Evolutionary conservation across 2,329 filamentous ascomycete species (phyloP).

Genomic region (Colletotrichum coccodes): DNA sequence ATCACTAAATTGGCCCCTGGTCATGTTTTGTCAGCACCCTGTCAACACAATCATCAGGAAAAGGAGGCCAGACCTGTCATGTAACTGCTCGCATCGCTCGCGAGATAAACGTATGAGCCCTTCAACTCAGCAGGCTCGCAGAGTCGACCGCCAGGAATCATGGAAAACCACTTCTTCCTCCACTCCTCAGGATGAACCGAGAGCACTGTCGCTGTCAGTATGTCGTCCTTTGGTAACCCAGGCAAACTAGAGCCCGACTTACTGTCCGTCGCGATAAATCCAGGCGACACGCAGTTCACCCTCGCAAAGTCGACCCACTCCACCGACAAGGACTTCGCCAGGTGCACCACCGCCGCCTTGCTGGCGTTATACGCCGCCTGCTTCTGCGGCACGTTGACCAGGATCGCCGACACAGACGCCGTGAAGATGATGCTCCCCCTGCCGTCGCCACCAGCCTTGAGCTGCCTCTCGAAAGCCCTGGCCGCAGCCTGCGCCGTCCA

Average conservation of each 20-base stretch:
- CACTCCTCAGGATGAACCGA: constrained; percentile 68
- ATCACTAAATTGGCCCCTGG: constrained; percentile 56
- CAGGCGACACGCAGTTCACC: constrained; percentile 31
- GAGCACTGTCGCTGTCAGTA: constrained; percentile 14
- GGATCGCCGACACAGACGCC: constrained; percentile 49
- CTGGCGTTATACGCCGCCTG: constrained; percentile 75
- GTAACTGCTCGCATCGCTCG: constrained; percentile 50
- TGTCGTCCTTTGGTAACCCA: constrained; percentile 75
- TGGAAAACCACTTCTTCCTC: constrained; percentile 33
- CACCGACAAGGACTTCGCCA: constrained; percentile 74
- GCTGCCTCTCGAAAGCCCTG: constrained; percentile 47
- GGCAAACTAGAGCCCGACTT: background rate
- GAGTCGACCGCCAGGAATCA: constrained; percentile 26
- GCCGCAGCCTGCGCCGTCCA: constrained; percentile 55
- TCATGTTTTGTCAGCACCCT: background rate
- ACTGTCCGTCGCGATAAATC: constrained; percentile 31
- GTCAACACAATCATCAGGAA: constrained; percentile 17
- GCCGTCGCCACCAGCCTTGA: constrained; percentile 37
- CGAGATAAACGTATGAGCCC: constrained; percentile 66
- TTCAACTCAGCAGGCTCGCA: constrained; percentile 45
- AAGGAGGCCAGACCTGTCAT: constrained; percentile 44
- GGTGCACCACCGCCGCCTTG: constrained; percentile 79
- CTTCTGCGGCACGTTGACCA: constrained; percentile 52
- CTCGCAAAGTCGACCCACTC: constrained; percentile 77
- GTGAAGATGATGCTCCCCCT: constrained; percentile 52